Percentiles rank a stretch among this genome's conserved stretches.
These are phyloP conservation scores for Sclerotinia nivalis DNA, from an alignment of 2,329 filamentous ascomycete species.

Conservation along the genomic window DNA sequence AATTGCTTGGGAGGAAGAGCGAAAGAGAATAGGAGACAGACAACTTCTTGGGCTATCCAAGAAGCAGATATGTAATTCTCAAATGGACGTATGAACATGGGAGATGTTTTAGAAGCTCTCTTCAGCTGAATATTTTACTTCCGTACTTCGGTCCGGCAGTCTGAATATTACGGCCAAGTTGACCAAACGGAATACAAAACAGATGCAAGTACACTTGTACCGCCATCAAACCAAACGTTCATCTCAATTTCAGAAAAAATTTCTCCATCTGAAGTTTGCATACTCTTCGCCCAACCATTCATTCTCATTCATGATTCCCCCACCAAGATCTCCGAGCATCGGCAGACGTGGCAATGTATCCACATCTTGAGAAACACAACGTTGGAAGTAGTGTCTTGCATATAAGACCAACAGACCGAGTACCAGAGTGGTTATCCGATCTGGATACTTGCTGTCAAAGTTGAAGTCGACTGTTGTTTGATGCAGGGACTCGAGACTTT, in stretches of 20 bases:
- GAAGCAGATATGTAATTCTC: not conserved
- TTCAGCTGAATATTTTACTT: not conserved
- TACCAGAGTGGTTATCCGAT: slow-evolving; percentile 10
- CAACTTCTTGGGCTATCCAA: not conserved
- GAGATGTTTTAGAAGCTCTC: not conserved
- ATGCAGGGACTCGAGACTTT: slow-evolving; percentile 6
- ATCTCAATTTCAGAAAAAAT: not conserved
- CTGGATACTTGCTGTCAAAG: slow-evolving; percentile 3
- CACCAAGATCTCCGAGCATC: not conserved
- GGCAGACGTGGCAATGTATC: slow-evolving; percentile 15
- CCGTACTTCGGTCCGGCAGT: not conserved
- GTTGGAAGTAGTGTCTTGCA: slow-evolving; percentile 12
- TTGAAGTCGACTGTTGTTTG: not conserved
- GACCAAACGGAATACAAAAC: not conserved
- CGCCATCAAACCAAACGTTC: not conserved
- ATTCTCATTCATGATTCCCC: not conserved
- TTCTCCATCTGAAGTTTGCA: not conserved
- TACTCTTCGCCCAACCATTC: not conserved
- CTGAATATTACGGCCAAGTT: not conserved
- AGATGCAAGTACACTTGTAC: slow-evolving; percentile 11
- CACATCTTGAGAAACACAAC: slow-evolving; percentile 14
- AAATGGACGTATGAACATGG: not conserved
- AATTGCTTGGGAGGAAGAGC: not conserved
- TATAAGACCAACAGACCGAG: slow-evolving; percentile 15
- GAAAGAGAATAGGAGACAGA: not conserved